These are phyloP conservation scores for Cordyceps fumosorosea DNA, from an alignment of 2,329 filamentous ascomycete genomes.

Conservation along the genomic window DNA sequence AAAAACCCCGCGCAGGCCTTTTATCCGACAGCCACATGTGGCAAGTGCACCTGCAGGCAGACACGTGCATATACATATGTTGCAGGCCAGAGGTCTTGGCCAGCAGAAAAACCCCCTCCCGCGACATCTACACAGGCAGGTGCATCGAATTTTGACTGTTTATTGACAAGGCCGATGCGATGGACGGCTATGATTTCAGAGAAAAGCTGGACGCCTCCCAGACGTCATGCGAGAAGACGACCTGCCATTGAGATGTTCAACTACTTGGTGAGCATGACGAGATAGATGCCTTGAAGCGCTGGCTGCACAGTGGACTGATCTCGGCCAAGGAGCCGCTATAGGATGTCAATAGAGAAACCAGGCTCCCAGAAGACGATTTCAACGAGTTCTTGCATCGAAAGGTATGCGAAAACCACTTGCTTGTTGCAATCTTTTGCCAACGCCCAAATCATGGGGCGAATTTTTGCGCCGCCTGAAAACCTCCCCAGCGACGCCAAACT, in stretches of 20 bases:
- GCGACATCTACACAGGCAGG: too few relatives aligned
- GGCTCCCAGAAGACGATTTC: background rate
- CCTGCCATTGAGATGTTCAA: background rate
- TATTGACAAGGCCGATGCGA: background rate
- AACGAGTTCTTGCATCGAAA: background rate
- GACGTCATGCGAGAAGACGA: background rate
- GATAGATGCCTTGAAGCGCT: background rate
- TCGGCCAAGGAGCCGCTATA: background rate
- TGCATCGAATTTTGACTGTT: background rate
- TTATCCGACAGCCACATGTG: background rate
- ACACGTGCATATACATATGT: background rate
- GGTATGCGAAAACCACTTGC: background rate
- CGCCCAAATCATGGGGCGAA: background rate
- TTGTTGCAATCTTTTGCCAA: background rate
- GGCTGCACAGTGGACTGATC: background rate
- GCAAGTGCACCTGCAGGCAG: background rate
- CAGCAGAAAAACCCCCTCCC: background rate
- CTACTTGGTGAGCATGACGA: background rate
- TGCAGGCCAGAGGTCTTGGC: background rate
- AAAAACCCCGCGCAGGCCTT: background rate
- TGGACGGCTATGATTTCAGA: background rate
- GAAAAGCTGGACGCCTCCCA: background rate
- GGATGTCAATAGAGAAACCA: background rate
- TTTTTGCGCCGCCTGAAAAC: background rate
- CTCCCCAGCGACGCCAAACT: background rate